Base-by-base conservation (phyloP, 1,284 basidiomycete genomes). In the Cutaneotrichosporon cavernicola region DNA sequence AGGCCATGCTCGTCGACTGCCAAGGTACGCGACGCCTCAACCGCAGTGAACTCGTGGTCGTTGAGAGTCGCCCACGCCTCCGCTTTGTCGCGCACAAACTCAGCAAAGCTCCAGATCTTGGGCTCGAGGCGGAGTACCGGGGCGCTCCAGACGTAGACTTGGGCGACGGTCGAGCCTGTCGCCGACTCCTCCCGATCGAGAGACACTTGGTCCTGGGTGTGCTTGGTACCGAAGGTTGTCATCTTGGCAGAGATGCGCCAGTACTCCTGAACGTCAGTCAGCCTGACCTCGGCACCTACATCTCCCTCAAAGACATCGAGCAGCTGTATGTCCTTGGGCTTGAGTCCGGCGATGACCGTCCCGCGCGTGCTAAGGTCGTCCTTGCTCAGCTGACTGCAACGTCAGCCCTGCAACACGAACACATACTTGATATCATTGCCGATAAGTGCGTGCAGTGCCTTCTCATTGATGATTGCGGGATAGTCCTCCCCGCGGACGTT, bases 291-390 rank as follows among this genome's bases (percentile, higher is more conserved):
- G 8, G 11, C 34, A 36, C 34, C 8, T 36, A 36, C 73, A 18
- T 62, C 60, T 21, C 90, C 91, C 79, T 95, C 92, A 67, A 93
- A 95, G 7, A 84, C 69, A 76, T 94, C 90, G 5, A 91, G 78
- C 4, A 84, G 79, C 4, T 71, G 71, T 1, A 92, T 81, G 70
- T 93, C 90, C 18, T 72, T 55, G 10, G 78, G 73, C 0, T 84
- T 86, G 55, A 92, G 81, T 1, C 90, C 90, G 0, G 76, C 76
- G 4, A 92, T 89, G 36, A 91, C 73, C 9, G 86, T 88, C 2
- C 91, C 91, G 56, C 87, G 84, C 0, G 91, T 89, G 40, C 81
- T 84, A 76, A 61, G 87, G 85, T 63, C 87, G 84, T 10, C 71
- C 4, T 66, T 69, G 30, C 1, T 8, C 73, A 69, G 30, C 1